Conservation (phyloP, 169 alveolate species). For the Nephromyces sp. region DNA sequence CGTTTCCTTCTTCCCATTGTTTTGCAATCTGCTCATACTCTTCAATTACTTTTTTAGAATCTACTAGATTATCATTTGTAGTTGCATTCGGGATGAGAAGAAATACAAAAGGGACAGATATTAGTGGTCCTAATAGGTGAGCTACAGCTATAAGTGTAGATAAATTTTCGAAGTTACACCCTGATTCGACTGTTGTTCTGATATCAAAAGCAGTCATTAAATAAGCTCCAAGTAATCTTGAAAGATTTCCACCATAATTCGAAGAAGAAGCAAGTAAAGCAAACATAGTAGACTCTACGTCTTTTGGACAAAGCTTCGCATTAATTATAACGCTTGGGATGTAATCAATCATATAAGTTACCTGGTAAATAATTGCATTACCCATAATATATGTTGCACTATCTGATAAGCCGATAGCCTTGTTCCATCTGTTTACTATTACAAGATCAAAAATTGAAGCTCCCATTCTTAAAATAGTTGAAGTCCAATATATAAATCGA, state of each 20-base stretch:
- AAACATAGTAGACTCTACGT: background rate
- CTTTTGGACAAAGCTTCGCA: constrained; percentile 10
- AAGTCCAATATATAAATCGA: constrained; percentile 2
- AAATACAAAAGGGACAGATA: background rate
- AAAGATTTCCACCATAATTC: background rate
- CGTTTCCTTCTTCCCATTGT: too few species aligned
- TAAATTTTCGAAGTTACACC: background rate
- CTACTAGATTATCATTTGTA: too few species aligned
- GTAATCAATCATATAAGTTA: background rate
- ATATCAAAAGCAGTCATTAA: background rate
- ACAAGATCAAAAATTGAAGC: constrained; percentile 9
- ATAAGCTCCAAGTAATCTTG: too few species aligned
- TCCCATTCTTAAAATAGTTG: background rate
- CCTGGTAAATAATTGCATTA: constrained; percentile 10
- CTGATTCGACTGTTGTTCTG: background rate
- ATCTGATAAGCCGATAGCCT: background rate
- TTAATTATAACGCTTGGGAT: constrained; percentile 2
- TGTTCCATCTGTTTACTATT: background rate
- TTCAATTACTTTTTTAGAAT: too few species aligned
- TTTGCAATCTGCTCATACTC: too few species aligned
- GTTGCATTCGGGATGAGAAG: constrained; percentile 7
- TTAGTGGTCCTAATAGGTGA: constrained; percentile 3
- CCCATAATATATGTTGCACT: constrained; percentile 11
- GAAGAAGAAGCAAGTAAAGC: constrained; percentile 6
- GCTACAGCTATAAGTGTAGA: constrained; percentile 2